phyloP scores from a whole-genome alignment of 768 basidiomycete species.

The Amanita pseudoporphyria region DNA sequence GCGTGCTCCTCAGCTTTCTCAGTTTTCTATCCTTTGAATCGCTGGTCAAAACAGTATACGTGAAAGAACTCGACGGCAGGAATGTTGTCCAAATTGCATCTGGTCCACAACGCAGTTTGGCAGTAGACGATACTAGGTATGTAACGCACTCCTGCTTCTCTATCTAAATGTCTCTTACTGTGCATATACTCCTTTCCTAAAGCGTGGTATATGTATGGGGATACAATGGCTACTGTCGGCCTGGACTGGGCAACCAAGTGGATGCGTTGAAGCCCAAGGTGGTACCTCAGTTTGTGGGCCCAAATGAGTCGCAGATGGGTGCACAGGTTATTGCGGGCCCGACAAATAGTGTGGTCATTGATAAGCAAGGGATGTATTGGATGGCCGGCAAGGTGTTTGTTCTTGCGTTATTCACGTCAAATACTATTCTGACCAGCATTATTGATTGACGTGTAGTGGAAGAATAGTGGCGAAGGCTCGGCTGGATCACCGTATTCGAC shows the following conservation, averaged over 20 bases:
- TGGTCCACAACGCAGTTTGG: conserved; percentile 82
- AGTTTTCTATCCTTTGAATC: too few relatives aligned
- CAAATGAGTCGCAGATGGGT: conserved; percentile 56
- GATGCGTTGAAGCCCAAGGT: conserved; percentile 73
- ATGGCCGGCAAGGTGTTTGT: conserved; percentile 71
- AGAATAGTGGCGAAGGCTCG: conserved; percentile 92
- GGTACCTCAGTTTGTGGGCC: conserved; percentile 81
- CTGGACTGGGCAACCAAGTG: conserved; percentile 81
- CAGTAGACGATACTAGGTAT: conserved; percentile 69
- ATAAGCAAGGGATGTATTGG: conserved; percentile 80
- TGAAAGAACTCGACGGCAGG: conserved; percentile 69
- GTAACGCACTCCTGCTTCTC: conserved; percentile 14
- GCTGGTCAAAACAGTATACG: conserved; percentile 62
- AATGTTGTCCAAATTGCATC: conserved; percentile 76
- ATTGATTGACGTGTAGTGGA: conserved; percentile 59
- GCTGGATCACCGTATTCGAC: conserved; percentile 81
- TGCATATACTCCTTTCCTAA: conserved; percentile 7
- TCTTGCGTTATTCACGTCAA: not conserved
- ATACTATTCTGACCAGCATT: conserved; percentile 7
- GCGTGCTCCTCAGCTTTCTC: conserved; percentile 13
- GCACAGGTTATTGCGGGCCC: conserved; percentile 68
- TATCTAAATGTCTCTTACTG: not conserved
- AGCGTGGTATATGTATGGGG: conserved; percentile 83
- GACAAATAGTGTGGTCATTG: conserved; percentile 74
- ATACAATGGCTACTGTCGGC: conserved; percentile 84